These are phyloP conservation scores for Akanthomyces uredinophilus DNA, from an alignment of 2,329 filamentous ascomycete genomes.

Conservation along the genomic window DNA sequence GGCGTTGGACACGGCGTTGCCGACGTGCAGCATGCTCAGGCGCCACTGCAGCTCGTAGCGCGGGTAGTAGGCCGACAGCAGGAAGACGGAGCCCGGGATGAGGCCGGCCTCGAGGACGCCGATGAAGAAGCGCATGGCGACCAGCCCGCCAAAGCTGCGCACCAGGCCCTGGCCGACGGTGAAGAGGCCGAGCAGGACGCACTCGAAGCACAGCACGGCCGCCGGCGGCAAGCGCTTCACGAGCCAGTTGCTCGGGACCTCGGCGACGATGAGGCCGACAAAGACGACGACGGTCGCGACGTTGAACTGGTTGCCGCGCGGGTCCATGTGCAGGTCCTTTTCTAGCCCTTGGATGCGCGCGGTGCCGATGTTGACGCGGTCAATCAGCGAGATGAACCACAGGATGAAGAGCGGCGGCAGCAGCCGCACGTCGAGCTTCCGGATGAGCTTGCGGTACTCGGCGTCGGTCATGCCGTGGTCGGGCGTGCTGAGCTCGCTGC, in stretches of 20 bases:
- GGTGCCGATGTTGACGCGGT: slow-evolving; percentile 22
- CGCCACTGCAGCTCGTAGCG: slow-evolving; percentile 26
- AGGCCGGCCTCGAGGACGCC: slow-evolving; percentile 41
- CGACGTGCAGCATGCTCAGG: slow-evolving; percentile 31
- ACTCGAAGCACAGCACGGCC: slow-evolving; percentile 26
- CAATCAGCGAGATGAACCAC: slow-evolving; percentile 16
- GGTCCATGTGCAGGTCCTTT: slow-evolving; percentile 41
- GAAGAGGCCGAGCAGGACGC: slow-evolving; percentile 30
- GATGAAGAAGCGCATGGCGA: slow-evolving; percentile 40
- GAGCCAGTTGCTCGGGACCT: slow-evolving; percentile 32
- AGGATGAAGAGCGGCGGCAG: slow-evolving; percentile 15
- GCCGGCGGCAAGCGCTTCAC: slow-evolving; percentile 30
- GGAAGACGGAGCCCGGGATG: slow-evolving; percentile 28
- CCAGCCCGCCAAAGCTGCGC: slow-evolving; percentile 40
- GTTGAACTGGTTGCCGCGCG: slow-evolving; percentile 46
- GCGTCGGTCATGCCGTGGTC: neutral
- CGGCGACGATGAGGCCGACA: slow-evolving; percentile 24
- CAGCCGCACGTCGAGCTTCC: slow-evolving; percentile 15
- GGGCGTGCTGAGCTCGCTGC: neutral
- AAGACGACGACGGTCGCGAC: slow-evolving; percentile 26
- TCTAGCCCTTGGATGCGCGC: slow-evolving; percentile 32
- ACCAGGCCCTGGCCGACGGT: slow-evolving; percentile 41
- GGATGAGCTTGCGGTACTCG: slow-evolving; percentile 12
- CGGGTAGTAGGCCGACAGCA: slow-evolving; percentile 27
- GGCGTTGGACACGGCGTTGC: slow-evolving; percentile 34